Base-by-base conservation (phyloP, 2,329 filamentous ascomycete genomes). In the Talaromyces sp. region DNA sequence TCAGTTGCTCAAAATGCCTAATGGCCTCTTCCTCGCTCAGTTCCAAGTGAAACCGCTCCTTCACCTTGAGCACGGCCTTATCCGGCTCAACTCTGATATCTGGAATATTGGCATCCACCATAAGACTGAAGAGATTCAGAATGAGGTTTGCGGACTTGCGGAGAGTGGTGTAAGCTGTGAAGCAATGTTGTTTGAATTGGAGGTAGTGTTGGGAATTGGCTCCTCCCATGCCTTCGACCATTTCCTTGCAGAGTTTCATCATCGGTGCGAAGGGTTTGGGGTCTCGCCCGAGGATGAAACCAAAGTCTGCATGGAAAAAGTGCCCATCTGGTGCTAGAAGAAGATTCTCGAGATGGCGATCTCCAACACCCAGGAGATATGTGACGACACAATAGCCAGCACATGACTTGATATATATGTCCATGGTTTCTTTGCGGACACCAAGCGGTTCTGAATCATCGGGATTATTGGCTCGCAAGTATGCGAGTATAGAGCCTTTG, bases 321-420 rank as follows among this genome's bases (percentile, higher is more conserved):
- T 96, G 92, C 4, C 87, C 95, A 70, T 93, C 90, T 0, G 95
- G 93, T 0, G 93, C 87, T 5, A 99, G 87, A 31, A 99, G 87
- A 1, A 99, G 86, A 72, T 99, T 99, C 76, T 99, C 95, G 2
- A 98, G 85, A 78, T 99, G 95, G 1, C 95, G 89, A 75, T 99
- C 95, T 22, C 95, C 95, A 2, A 99, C 95, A 37, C 95, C 96
- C 13, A 99, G 86, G 16, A 99, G 91, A 76, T 99, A 99, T 0
- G 96, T 99, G 70, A 99, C 97, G 14, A 99, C 95, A 76, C 95
- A 98, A 79, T 99, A 99, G 39, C 95, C 95, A 0, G 95, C 95
- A 74, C 95, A 97, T 0, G 93, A 97, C 74, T 93, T 94, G 74
- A 98, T 88, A 75, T 97, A 99, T 0, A 90, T 97, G 70, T 99